A percentile compares a stretch with the other conserved stretches of the same genome.
These are phyloP conservation scores for Kitagawia praeruptora DNA, from an alignment of 129 eudicot genomes.

Conservation along the genomic window DNA sequence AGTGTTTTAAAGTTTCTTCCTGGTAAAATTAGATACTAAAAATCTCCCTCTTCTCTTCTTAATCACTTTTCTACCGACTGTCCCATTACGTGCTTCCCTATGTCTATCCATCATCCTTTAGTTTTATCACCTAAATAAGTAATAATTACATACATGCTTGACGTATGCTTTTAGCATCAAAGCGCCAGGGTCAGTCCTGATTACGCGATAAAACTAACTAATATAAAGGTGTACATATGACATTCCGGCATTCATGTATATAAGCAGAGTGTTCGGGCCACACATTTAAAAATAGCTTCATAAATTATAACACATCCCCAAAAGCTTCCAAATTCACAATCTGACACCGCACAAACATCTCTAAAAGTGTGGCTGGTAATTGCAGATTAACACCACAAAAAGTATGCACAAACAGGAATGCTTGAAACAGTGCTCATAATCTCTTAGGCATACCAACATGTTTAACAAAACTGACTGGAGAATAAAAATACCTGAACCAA, in stretches of 20 bases:
- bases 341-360: neutral
- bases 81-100: neutral
- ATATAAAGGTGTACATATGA: neutral
- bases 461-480: neutral
- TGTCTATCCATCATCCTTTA: neutral
- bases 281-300: neutral
- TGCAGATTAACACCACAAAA: neutral
- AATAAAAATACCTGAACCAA: constrained; percentile 78
- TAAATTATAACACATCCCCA: neutral
- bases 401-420: neutral
- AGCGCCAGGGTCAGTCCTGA: neutral
- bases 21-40: neutral
- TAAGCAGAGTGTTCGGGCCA: neutral
- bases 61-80: neutral
- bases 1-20: neutral
- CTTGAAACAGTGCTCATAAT: neutral
- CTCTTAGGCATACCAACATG: neutral
- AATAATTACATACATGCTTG: neutral
- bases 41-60: neutral
- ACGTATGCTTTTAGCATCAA: constrained; percentile 1
- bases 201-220: neutral
- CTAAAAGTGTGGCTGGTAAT: neutral
- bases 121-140: neutral
- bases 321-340: neutral
- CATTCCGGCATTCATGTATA: neutral